A percentile compares a stretch with the other conserved stretches of the same genome.
Conservation (phyloP, 2,329 filamentous ascomycete genomes). For the Fonsecaea nubica region DNA sequence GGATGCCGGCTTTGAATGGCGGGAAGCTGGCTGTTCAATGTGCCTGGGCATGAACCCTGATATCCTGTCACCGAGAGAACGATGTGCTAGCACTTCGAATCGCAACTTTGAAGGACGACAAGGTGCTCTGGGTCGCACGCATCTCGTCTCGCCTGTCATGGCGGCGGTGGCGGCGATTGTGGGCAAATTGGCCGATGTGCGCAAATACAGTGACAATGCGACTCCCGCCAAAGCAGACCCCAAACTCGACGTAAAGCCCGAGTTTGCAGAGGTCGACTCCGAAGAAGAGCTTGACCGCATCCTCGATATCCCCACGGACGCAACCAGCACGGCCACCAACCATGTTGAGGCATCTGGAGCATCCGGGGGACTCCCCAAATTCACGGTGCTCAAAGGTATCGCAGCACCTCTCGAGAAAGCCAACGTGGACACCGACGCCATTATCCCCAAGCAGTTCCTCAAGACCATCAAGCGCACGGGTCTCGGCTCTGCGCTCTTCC, state of each 20-base stretch:
- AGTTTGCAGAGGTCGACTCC: slow-evolving; percentile 60
- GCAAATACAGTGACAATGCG: slow-evolving; percentile 69
- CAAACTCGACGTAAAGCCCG: slow-evolving; percentile 65
- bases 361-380: slow-evolving; percentile 77
- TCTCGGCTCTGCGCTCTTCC: slow-evolving; percentile 85
- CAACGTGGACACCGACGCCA: slow-evolving; percentile 98
- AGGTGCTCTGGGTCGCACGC: slow-evolving; percentile 87
- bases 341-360: slow-evolving; percentile 55
- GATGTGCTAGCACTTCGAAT: slow-evolving; percentile 94
- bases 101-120: slow-evolving; percentile 97
- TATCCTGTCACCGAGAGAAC: slow-evolving; percentile 88
- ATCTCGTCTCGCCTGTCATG: slow-evolving; percentile 97
- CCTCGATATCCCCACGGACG: slow-evolving; percentile 68
- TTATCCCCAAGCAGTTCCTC: slow-evolving; percentile 98
- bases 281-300: slow-evolving; percentile 70
- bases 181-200: slow-evolving; percentile 90
- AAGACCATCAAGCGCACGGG: slow-evolving; percentile 99
- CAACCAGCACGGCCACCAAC: slow-evolving; percentile 67
- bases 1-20: slow-evolving; percentile 95
- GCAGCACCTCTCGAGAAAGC: slow-evolving; percentile 84
- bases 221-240: slow-evolving; percentile 62
- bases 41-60: slow-evolving; percentile 99
- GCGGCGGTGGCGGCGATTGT: slow-evolving; percentile 88
- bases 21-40: slow-evolving; percentile 98
- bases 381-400: slow-evolving; percentile 81